phyloP scores from a whole-genome alignment of 129 eudicot species.

The Kitagawia praeruptora region DNA sequence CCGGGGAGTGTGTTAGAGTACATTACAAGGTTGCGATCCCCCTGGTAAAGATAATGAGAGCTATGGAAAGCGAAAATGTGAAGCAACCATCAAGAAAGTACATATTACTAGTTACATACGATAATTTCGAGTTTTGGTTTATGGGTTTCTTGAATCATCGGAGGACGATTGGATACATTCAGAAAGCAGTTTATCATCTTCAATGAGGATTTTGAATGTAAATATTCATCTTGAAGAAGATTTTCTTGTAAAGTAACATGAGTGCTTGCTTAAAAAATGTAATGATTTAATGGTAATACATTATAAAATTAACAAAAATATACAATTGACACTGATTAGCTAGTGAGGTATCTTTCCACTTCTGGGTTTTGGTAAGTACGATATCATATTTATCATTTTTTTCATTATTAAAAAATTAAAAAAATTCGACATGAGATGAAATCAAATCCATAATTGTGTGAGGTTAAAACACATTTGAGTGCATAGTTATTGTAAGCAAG shows the following conservation, averaged over 20 bases:
- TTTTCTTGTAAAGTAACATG: not conserved
- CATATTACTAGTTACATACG: constrained; percentile 23
- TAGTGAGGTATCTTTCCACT: too few relatives aligned
- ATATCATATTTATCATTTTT: too few relatives aligned
- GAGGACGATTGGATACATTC: constrained; percentile 19
- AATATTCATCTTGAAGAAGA: not conserved
- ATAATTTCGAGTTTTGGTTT: constrained; percentile 37
- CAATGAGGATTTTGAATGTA: not conserved
- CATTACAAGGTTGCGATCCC: constrained; percentile 26
- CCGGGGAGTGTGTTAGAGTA: constrained; percentile 1
- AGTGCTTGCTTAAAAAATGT: not conserved
- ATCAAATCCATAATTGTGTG: too few relatives aligned
- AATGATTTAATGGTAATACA: not conserved
- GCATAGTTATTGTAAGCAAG: too few relatives aligned
- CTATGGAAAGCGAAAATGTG: constrained; percentile 12
- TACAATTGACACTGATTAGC: too few relatives aligned
- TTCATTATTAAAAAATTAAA: too few relatives aligned
- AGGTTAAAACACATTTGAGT: too few relatives aligned
- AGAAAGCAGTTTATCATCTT: constrained; percentile 4
- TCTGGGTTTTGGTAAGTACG: too few relatives aligned
- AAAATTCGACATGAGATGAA: too few relatives aligned
- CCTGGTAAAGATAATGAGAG: constrained; percentile 16
- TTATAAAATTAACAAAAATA: not conserved
- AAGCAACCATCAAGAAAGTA: constrained; percentile 27
- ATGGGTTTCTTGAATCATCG: constrained; percentile 11